Conservation (phyloP, 345 rosid genomes). For the Clarkia xantiana region DNA sequence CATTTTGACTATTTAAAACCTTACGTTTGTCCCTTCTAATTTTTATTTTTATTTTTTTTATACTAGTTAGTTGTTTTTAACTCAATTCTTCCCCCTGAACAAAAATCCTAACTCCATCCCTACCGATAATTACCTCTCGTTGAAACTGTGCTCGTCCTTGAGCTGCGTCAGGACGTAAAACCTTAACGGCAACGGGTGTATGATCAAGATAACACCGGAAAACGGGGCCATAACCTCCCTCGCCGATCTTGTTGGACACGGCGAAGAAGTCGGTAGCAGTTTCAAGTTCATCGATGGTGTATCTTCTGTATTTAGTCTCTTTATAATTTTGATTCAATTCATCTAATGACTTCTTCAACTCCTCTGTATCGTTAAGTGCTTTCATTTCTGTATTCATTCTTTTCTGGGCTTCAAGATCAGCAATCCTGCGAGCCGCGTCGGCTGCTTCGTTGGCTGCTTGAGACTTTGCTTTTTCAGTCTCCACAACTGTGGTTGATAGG, state of each 20-base stretch:
- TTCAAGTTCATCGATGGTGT: conserved; percentile 67
- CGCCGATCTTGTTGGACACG: conserved; percentile 49
- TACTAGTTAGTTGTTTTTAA: no score
- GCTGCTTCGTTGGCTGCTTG: conserved; percentile 58
- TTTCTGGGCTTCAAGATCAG: conserved; percentile 44
- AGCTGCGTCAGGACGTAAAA: conserved; percentile 82
- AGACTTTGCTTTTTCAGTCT: conserved; percentile 48
- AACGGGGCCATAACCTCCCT: conserved; percentile 97
- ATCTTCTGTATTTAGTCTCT: conserved; percentile 55
- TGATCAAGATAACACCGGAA: conserved; percentile 70
- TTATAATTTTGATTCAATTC: conserved; percentile 11
- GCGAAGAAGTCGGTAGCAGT: conserved; percentile 51
- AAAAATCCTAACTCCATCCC: no score
- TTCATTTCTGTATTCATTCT: conserved; percentile 34
- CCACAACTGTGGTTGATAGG: conserved; percentile 34
- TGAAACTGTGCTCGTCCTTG: conserved; percentile 84
- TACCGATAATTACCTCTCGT: conserved; percentile 69
- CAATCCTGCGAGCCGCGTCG: conserved; percentile 46
- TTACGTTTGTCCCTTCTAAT: no score
- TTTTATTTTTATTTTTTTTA: no score
- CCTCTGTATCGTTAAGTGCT: conserved; percentile 40
- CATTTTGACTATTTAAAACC: no score
- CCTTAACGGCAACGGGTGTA: conserved; percentile 76
- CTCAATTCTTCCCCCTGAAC: no score
- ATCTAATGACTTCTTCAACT: conserved; percentile 20